A percentile compares a stretch with the other conserved stretches of the same genome.
Evolutionary conservation across 225 moss, liverwort and hornwort genomes (phyloP).

Genomic region (Sphagnum tenellum): DNA sequence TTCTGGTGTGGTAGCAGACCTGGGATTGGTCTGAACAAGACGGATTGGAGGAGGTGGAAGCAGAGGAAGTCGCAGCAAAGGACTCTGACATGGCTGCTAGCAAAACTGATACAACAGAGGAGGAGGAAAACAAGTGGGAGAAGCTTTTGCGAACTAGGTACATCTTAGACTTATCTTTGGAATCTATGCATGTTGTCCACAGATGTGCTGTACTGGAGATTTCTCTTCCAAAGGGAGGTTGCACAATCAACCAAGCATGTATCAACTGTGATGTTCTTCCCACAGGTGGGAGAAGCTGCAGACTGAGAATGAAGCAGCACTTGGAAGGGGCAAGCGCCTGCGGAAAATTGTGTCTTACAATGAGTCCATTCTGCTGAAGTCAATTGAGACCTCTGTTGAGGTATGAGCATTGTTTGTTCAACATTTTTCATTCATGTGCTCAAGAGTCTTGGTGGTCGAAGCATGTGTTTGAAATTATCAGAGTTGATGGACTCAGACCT

Average conservation of each 20-base stretch:
- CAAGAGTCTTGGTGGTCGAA: too few species aligned
- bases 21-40: conserved; percentile 72
- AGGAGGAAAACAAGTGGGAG: conserved; percentile 65
- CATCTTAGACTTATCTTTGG: background rate
- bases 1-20: conserved; percentile 33
- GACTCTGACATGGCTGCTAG: conserved; percentile 19
- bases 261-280: background rate
- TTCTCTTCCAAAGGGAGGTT: background rate
- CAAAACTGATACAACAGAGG: conserved; percentile 16
- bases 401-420: conserved; percentile 18
- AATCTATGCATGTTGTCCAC: background rate
- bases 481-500: too few species aligned
- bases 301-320: conserved; percentile 42
- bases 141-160: conserved; percentile 65
- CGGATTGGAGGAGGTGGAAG: conserved; percentile 30
- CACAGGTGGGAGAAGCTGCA: conserved; percentile 73
- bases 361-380: conserved; percentile 46
- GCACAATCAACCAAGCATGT: background rate
- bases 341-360: conserved; percentile 35
- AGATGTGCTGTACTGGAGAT: background rate
- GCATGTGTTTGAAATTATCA: too few species aligned
- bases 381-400: conserved; percentile 41
- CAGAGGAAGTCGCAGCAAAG: conserved; percentile 28
- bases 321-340: conserved; percentile 56
- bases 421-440: too few species aligned